Percentiles rank a stretch among this genome's conserved stretches.
phyloP scores from a whole-genome alignment of 169 alveolate species.

The Toxoplasma gondii region DNA sequence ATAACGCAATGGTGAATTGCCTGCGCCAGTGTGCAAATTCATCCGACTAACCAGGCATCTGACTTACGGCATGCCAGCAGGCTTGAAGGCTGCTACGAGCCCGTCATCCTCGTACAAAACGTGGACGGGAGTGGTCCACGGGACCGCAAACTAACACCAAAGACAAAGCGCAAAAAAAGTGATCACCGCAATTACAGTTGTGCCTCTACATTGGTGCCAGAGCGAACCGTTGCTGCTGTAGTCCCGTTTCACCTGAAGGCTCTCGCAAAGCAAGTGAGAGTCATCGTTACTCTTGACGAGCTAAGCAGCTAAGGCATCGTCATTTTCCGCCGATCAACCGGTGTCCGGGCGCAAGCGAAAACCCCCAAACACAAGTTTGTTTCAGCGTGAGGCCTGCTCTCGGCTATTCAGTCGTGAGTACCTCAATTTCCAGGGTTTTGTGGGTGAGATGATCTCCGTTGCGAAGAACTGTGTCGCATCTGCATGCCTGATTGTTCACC shows the following conservation, averaged over 20 bases:
- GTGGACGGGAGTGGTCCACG: slow-evolving; percentile 10
- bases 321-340: no score
- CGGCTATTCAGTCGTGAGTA: not conserved
- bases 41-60: no score
- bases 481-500: slow-evolving; percentile 45
- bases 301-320: no score
- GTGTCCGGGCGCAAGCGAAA: no score
- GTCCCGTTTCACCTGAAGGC: no score
- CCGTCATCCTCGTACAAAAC: slow-evolving; percentile 19
- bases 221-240: no score
- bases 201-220: no score
- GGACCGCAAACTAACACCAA: slow-evolving; percentile 3
- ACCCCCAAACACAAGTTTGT: not conserved
- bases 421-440: slow-evolving; percentile 46
- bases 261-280: no score
- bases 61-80: slow-evolving; percentile 59
- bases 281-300: no score
- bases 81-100: slow-evolving; percentile 45
- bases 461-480: slow-evolving; percentile 25
- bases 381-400: not conserved
- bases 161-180: not conserved
- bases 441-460: slow-evolving; percentile 51
- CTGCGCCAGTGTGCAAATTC: no score
- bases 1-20: no score
- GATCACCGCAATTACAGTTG: not conserved